These are phyloP conservation scores for Calycina herbarum DNA, from an alignment of 2,329 filamentous ascomycete genomes.

Conservation along the genomic window DNA sequence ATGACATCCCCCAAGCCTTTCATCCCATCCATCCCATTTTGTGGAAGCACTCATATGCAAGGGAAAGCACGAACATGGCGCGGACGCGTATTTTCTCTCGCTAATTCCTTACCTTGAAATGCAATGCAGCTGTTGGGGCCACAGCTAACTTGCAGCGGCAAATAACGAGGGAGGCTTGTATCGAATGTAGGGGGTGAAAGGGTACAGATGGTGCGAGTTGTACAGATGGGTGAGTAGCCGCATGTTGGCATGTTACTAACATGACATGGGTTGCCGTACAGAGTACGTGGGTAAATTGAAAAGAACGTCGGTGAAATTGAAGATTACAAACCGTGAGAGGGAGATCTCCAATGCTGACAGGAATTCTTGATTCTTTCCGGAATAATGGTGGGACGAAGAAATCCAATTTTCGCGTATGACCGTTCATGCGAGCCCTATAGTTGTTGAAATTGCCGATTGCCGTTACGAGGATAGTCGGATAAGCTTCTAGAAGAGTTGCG, in stretches of 20 bases:
- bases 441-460: background rate
- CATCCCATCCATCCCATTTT: background rate
- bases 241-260: no score
- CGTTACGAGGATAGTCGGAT: background rate
- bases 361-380: no score
- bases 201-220: no score
- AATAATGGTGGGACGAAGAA: background rate
- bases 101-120: no score
- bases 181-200: background rate
- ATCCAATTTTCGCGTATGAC: background rate
- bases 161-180: constrained; percentile 4
- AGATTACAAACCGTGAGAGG: no score
- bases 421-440: background rate
- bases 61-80: constrained; percentile 3
- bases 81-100: background rate
- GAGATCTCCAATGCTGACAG: no score
- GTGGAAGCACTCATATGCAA: background rate
- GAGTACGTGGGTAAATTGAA: no score
- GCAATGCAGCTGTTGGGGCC: no score
- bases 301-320: no score
- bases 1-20: background rate
- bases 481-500: background rate
- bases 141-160: background rate
- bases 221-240: no score
- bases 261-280: no score